Base-by-base conservation (phyloP, 495 filamentous ascomycete species). In the Talaromyces wortmannii region DNA sequence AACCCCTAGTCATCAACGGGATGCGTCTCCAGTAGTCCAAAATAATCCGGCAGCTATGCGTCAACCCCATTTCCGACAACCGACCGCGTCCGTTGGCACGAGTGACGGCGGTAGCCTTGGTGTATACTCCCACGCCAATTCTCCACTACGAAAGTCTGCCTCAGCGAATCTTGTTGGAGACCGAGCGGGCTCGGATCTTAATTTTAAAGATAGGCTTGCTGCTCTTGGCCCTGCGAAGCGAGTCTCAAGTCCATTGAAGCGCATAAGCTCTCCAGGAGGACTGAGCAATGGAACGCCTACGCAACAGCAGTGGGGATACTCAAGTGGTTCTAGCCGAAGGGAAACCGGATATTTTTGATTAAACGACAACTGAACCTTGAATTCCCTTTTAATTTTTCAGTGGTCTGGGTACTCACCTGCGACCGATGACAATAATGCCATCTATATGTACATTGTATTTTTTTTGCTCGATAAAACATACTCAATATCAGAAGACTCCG, bases 41-140 rank as follows among this genome's bases (percentile, higher is more conserved):
- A 71, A 70, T 33, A 65, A 72, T 1, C 55, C 68, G 6, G 72
- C 75, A 40, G 67, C 75, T 4, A 79, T 85, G 51, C 78, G 81
- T 8, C 80, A 85, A 59, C 81, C 82, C 5, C 80, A 81, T 56
- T 83, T 83, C 51, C 73, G 75, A 53, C 67, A 70, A 42, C 53
- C 45, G 29, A 58, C 62, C 30, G 64, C 68, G 4, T 61, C 68
- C 8, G 64, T 68, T 1, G 64, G 66, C 29, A 69, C 68, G 10
- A 79, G 85, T 5, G 84, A 88, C 61, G 91, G 91, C 44, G 91
- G 91, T 12, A 92, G 82, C 64, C 73, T 95, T 31, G 90, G 90
- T 7, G 76, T 92, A 6, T 92, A 82, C 70, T 83, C 82, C 2
- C 88, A 95, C 65, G 81, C 85, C n/a, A 86, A 87, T 52, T 92